Conservation (phyloP, 257 asterid genomes). For the Catharanthus roseus region DNA sequence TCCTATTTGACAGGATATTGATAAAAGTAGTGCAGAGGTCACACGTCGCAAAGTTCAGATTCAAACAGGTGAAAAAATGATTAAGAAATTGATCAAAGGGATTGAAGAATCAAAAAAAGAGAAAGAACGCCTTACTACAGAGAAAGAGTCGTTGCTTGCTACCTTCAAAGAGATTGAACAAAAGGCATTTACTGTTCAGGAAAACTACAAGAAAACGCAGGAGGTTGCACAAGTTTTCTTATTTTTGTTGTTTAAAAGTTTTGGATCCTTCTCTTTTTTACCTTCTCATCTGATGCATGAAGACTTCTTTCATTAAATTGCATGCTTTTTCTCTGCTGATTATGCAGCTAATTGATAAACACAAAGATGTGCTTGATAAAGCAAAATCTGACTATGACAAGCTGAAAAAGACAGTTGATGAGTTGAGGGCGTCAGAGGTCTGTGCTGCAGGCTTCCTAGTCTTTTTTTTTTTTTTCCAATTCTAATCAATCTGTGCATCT, state of each 20-base stretch:
- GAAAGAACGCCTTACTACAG: slow-evolving; percentile 54
- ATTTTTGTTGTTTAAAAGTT: slow-evolving; percentile 1
- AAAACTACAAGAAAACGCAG: slow-evolving; percentile 67
- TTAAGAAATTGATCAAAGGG: slow-evolving; percentile 63
- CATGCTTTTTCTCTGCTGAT: not conserved
- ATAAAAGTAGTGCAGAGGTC: slow-evolving; percentile 70
- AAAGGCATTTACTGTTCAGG: slow-evolving; percentile 81
- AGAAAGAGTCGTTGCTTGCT: slow-evolving; percentile 51
- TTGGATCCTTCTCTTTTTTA: not conserved
- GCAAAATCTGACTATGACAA: slow-evolving; percentile 75
- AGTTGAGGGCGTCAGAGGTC: slow-evolving; percentile 85
- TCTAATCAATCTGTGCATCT: not conserved
- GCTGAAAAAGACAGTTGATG: slow-evolving; percentile 78
- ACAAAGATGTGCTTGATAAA: slow-evolving; percentile 53
- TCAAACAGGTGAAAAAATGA: slow-evolving; percentile 73
- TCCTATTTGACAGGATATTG: slow-evolving; percentile 53
- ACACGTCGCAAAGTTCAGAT: slow-evolving; percentile 78
- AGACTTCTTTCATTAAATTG: not conserved
- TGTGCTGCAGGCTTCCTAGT: slow-evolving; percentile 10
- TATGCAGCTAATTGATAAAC: slow-evolving; percentile 69
- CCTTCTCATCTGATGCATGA: not conserved
- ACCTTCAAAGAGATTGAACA: slow-evolving; percentile 73
- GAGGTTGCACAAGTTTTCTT: slow-evolving; percentile 38
- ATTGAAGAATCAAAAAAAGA: slow-evolving; percentile 77
- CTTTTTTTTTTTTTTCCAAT: slow-evolving; percentile 11